Evolutionary conservation across 495 filamentous ascomycete genomes (phyloP).

Genomic region (Tirmania nivea): DNA sequence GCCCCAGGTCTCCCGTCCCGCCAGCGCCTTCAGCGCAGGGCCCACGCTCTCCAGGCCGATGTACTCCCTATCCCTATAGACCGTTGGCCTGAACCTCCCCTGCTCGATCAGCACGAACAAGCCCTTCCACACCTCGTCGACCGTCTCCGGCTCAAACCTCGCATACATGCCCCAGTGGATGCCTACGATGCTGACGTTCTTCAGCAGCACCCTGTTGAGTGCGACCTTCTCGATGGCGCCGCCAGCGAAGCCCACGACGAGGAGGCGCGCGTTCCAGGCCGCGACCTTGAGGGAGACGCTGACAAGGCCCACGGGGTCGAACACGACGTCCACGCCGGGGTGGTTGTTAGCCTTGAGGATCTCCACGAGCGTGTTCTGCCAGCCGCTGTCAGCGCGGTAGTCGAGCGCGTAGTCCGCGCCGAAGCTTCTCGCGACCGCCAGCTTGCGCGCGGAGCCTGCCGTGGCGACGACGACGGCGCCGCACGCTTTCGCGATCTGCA

Average conservation of each 20-base stretch:
- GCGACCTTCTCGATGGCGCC: conserved; percentile 80
- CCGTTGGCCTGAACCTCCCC: too few species aligned
- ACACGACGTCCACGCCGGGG: conserved; percentile 64
- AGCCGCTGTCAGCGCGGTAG: conserved; percentile 39
- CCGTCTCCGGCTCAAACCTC: too few species aligned
- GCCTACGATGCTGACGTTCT: too few species aligned
- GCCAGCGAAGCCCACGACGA: conserved; percentile 79
- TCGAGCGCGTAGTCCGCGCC: conserved; percentile 70
- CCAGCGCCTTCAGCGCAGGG: too few species aligned
- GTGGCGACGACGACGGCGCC: conserved; percentile 83
- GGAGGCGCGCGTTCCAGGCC: conserved; percentile 69
- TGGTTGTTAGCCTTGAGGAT: conserved; percentile 34
- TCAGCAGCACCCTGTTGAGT: conserved; percentile 47
- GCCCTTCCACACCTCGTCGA: too few species aligned
- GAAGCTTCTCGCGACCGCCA: conserved; percentile 52
- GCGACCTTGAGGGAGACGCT: conserved; percentile 67
- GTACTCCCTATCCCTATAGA: too few species aligned
- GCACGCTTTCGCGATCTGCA: conserved; percentile 79
- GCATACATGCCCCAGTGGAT: too few species aligned
- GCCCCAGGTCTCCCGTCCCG: too few species aligned
- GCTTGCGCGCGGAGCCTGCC: conserved; percentile 54
- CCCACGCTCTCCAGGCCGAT: too few species aligned
- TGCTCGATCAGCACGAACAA: too few species aligned
- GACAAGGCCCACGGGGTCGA: conserved; percentile 75
- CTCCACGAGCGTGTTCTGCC: conserved; percentile 59